Evolutionary conservation across 2,329 filamentous ascomycete genomes (phyloP).

Genomic region (Akanthomyces dipterigenus): DNA sequence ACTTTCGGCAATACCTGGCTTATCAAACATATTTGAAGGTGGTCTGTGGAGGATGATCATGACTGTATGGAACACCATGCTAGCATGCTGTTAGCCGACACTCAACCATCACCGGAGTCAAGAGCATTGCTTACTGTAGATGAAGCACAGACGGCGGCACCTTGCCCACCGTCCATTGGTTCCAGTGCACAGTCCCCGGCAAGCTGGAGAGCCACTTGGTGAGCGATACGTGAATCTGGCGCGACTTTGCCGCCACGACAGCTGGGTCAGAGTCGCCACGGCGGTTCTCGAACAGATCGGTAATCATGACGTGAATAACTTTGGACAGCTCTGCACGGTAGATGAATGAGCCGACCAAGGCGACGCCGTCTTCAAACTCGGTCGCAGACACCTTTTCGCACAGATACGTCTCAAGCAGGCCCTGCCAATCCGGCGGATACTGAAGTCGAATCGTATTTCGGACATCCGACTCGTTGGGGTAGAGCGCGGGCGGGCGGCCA

Average conservation of each 20-base stretch:
- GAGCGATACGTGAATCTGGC: constrained; percentile 39
- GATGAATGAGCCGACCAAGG: constrained; percentile 37
- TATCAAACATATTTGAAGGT: constrained; percentile 35
- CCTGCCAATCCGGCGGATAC: constrained; percentile 42
- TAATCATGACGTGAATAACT: constrained; percentile 43
- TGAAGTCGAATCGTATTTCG: constrained; percentile 41
- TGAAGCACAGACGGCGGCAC: constrained; percentile 41
- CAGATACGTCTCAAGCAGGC: constrained; percentile 41
- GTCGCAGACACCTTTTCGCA: constrained; percentile 36
- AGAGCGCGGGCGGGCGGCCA: constrained; percentile 41
- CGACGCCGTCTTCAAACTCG: constrained; percentile 39
- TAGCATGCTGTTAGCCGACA: constrained; percentile 8
- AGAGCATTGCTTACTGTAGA: constrained; percentile 30
- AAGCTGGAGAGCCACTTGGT: constrained; percentile 40
- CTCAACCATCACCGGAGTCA: not conserved
- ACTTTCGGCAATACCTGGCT: constrained; percentile 30
- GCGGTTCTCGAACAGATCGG: constrained; percentile 43
- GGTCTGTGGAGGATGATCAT: constrained; percentile 47
- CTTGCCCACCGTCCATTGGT: constrained; percentile 41
- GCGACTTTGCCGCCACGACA: constrained; percentile 34
- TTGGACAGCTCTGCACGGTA: constrained; percentile 42
- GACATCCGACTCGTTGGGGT: constrained; percentile 43
- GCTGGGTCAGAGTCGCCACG: constrained; percentile 32
- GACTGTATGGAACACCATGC: constrained; percentile 42
- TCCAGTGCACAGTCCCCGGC: constrained; percentile 42